Percentiles rank a stretch among this genome's conserved stretches.
phyloP scores from a whole-genome alignment of 106 monocot genomes.

The Agapanthus africanus region DNA sequence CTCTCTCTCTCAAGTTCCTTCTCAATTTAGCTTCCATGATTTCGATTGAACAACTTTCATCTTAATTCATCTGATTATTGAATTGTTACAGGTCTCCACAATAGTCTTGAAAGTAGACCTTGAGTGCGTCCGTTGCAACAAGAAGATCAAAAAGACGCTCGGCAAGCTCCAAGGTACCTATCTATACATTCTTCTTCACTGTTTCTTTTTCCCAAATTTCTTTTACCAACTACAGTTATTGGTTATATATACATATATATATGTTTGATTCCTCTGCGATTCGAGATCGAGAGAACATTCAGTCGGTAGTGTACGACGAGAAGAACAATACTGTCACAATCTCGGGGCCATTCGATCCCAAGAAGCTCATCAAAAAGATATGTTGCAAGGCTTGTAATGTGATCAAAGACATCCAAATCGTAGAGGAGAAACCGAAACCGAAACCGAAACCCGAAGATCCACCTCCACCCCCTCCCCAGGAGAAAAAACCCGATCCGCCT shows the following conservation, averaged over 20 bases:
- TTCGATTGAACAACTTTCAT: too few relatives aligned
- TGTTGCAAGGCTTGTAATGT: conserved; percentile 42
- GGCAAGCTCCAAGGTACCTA: neutral
- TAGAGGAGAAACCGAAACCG: conserved; percentile 9
- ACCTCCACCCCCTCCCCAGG: neutral
- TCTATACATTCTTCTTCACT: neutral
- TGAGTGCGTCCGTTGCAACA: neutral
- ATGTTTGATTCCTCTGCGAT: neutral
- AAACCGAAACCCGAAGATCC: neutral
- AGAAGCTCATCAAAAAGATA: conserved; percentile 30
- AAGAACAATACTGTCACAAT: conserved; percentile 50
- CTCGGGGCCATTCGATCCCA: conserved; percentile 51
- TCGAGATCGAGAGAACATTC: conserved; percentile 36
- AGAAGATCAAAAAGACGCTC: neutral
- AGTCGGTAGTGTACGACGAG: conserved; percentile 29
- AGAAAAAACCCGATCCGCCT: neutral
- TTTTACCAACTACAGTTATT: neutral
- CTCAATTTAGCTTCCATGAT: too few relatives aligned
- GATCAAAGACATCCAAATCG: conserved; percentile 39
- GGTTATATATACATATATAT: neutral
- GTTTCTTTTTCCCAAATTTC: neutral
- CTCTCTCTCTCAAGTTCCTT: too few relatives aligned
- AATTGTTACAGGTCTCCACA: neutral
- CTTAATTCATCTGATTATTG: too few relatives aligned
- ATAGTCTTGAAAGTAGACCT: neutral